Percentiles rank a stretch among this genome's conserved stretches.
These are phyloP conservation scores for Tulasnella sp. DNA, from an alignment of 768 basidiomycete species.

Conservation along the genomic window DNA sequence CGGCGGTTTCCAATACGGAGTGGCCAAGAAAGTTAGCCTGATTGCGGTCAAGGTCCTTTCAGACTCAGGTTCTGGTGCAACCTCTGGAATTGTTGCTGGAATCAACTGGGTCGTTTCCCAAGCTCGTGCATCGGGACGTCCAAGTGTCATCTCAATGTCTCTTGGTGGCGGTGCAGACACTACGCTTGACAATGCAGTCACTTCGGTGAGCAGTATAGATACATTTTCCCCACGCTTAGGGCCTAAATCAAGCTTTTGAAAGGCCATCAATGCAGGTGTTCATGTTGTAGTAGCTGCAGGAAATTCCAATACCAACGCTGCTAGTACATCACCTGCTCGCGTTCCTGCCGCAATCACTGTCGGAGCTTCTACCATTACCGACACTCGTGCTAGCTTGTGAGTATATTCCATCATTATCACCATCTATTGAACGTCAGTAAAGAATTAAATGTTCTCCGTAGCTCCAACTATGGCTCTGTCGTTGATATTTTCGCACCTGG, in stretches of 20 bases:
- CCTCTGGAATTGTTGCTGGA: slow-evolving; percentile 13
- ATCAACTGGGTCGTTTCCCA: slow-evolving; percentile 16
- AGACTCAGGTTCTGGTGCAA: slow-evolving; percentile 9
- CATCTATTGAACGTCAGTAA: too few species aligned
- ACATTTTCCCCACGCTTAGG: too few species aligned
- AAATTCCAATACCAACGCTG: slow-evolving; percentile 17
- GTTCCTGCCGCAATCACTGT: slow-evolving; percentile 18
- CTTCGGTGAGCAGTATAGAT: slow-evolving; percentile 12
- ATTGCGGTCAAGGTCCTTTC: slow-evolving; percentile 26
- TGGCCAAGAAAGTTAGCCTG: slow-evolving; percentile 24
- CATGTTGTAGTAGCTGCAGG: slow-evolving; percentile 18
- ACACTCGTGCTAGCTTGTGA: slow-evolving; percentile 80
- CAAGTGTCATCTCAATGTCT: slow-evolving; percentile 18
- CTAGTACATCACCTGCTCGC: slow-evolving; percentile 15
- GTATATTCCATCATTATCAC: too few species aligned
- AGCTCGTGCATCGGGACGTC: slow-evolving; percentile 17
- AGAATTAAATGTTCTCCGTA: too few species aligned
- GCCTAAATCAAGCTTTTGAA: too few species aligned
- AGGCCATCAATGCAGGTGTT: slow-evolving; percentile 17
- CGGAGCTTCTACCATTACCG: slow-evolving; percentile 40
- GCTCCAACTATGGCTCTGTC: too few species aligned
- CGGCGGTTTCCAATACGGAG: slow-evolving; percentile 21
- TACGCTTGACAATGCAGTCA: slow-evolving; percentile 16
- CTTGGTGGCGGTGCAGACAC: slow-evolving; percentile 10
- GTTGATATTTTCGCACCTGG: slow-evolving; percentile 12